Evolutionary conservation across 2,329 filamentous ascomycete genomes (phyloP).

Genomic region (Dactylellina parvicollis): DNA sequence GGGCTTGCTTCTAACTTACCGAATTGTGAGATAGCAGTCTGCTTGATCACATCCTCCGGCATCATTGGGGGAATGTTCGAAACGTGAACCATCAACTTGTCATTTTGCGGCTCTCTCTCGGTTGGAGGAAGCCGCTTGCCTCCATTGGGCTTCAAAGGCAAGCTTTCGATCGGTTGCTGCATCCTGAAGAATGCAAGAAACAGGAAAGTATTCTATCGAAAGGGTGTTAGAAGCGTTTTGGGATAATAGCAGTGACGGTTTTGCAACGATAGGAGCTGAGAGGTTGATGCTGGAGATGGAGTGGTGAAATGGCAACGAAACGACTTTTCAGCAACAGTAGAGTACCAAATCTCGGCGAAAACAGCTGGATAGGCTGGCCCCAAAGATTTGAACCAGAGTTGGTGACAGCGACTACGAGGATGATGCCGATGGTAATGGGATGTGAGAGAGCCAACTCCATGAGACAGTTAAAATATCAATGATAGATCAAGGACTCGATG

Average conservation of each 20-base stretch:
- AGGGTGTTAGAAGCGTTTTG: background rate
- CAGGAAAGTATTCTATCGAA: background rate
- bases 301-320: background rate
- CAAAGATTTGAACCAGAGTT: no score
- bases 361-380: background rate
- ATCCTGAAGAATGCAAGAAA: conserved; percentile 24
- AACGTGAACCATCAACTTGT: conserved; percentile 43
- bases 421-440: no score
- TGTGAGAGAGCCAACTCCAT: no score
- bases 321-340: background rate
- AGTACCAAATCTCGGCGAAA: conserved; percentile 18
- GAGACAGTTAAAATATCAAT: no score
- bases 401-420: no score
- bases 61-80: conserved; percentile 47
- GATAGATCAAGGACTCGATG: no score
- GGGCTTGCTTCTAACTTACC: conserved; percentile 25
- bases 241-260: background rate
- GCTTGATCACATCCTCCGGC: conserved; percentile 48
- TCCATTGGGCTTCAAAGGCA: conserved; percentile 22
- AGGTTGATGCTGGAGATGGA: background rate
- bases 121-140: conserved; percentile 8
- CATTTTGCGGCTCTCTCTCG: conserved; percentile 36
- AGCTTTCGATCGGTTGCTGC: conserved; percentile 34
- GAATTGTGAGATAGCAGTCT: conserved; percentile 42
- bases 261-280: background rate